phyloP scores from a whole-genome alignment of 306 rosid species.

The Quercus wislizeni region DNA sequence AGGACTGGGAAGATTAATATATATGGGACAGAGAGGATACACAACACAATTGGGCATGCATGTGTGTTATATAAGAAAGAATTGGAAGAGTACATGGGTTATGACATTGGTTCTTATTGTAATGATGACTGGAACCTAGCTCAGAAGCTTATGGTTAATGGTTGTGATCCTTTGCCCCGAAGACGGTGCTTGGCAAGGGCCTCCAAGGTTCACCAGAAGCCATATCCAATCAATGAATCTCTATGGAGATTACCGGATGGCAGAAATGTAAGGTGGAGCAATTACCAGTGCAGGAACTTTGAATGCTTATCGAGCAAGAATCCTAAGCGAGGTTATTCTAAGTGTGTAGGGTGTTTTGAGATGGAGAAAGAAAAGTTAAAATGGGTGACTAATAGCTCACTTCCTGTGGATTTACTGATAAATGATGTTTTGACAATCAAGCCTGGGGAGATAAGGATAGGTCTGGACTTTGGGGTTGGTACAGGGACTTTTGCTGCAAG shows the following conservation, averaged over 20 bases:
- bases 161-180: conserved; percentile 93
- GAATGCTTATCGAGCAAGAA: conserved; percentile 72
- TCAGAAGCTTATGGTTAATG: conserved; percentile 82
- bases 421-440: conserved; percentile 47
- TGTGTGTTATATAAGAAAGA: conserved; percentile 70
- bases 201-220: conserved; percentile 68
- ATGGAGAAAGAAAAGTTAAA: conserved; percentile 84
- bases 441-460: conserved; percentile 72
- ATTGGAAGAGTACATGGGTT: conserved; percentile 77
- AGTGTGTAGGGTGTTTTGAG: conserved; percentile 83
- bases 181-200: conserved; percentile 88
- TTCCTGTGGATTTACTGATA: conserved; percentile 48
- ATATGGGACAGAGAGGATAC: conserved; percentile 56
- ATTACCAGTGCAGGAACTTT: conserved; percentile 75
- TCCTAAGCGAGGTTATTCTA: conserved; percentile 63
- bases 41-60: conserved; percentile 87
- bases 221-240: conserved; percentile 73
- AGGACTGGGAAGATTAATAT: conserved; percentile 56
- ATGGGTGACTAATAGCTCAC: conserved; percentile 67
- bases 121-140: conserved; percentile 91
- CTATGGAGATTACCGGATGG: conserved; percentile 72
- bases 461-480: conserved; percentile 73
- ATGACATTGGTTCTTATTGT: conserved; percentile 91
- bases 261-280: conserved; percentile 89
- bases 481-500: conserved; percentile 94